Base-by-base conservation (phyloP, 176 grass and related monocot species). In the Olyra latifolia region DNA sequence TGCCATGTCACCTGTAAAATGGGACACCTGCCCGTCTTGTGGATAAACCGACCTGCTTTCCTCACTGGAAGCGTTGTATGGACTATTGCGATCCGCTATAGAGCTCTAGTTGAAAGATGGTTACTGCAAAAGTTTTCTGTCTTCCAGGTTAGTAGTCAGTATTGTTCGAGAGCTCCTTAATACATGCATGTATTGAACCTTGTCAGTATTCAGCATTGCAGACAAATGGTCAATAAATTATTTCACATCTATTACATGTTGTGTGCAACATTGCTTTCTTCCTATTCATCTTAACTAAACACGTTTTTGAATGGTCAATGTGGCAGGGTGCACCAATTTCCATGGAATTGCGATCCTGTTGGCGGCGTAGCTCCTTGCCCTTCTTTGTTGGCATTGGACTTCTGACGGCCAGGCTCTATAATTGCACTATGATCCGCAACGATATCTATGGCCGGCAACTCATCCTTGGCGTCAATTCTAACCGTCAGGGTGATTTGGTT, bases 361-460 rank as follows among this genome's bases (percentile, higher is more conserved):
- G 87, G 43, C 71, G 38, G 30, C 56, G 32, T 45, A 77, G 30
- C 40, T 46, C 38, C 53, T 15, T 89, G 69, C 81, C 87, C 62
- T 84, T 89, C 44, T 89, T 84, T 38, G 70, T 84, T n/a, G 39
- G 81, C 53, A 55, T 89, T 75, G 62, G 71, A 69, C 16, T 80
- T 47, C 32, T 89, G 15, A 62, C 72, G 38, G 24, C 87, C 71
- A 89, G 71, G 81, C 35, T 89, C 8, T 75, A 10, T 40, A 69
- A 25, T 14, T 40, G 30, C 45, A 27, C 52, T 62, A 62, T 23
- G 62, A 55, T 46, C 19, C 52, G n/a, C 10, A 80, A 74, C 4
- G 19, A 4, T 39, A 69, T 69, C 59, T 55, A 22, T 63, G 70
- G 54, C 1, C 76, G 19, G 7, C 81, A 62, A 80, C 25, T 63